A percentile compares a stretch with the other conserved stretches of the same genome.
Conservation (phyloP, 139 green algal species). For the Chlorella sp. region DNA sequence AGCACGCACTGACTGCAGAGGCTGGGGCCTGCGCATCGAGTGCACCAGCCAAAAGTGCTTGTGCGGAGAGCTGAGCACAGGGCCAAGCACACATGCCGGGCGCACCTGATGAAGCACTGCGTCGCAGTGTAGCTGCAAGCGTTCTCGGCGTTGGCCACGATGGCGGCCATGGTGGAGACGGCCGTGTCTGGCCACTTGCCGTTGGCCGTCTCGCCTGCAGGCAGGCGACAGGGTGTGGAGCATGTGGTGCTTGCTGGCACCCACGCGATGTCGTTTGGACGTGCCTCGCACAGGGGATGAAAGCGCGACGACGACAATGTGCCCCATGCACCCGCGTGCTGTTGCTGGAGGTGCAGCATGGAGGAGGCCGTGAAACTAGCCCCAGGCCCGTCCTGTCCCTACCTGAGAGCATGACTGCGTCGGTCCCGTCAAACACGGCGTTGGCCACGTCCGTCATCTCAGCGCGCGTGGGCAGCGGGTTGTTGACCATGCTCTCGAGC, state of each 20-base stretch:
- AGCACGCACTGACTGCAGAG: too few relatives aligned
- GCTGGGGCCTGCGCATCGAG: too few relatives aligned
- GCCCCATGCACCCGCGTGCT: too few relatives aligned
- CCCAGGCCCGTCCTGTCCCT: background rate
- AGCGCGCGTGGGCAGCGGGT: conserved; percentile 49
- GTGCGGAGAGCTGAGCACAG: too few relatives aligned
- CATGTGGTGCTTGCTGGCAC: too few relatives aligned
- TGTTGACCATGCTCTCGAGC: conserved; percentile 52
- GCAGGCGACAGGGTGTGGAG: too few relatives aligned
- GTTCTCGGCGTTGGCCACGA: conserved; percentile 69
- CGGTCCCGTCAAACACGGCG: conserved; percentile 50
- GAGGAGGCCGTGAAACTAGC: background rate
- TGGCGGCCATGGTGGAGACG: conserved; percentile 69
- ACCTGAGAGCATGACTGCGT: conserved; percentile 53
- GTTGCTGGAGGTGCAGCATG: background rate
- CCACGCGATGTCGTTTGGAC: too few relatives aligned
- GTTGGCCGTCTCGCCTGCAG: conserved; percentile 72
- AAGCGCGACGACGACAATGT: background rate
- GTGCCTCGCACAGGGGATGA: background rate
- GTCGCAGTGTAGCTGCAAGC: conserved; percentile 10
- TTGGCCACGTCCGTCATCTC: conserved; percentile 66
- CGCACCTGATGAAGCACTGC: conserved; percentile 19
- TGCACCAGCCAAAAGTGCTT: too few relatives aligned
- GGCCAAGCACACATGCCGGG: too few relatives aligned
- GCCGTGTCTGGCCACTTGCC: conserved; percentile 61